Percentiles rank a stretch among this genome's conserved stretches.
Conservation (phyloP, 139 green algal genomes). For the Chlamydomonas incerta region DNA sequence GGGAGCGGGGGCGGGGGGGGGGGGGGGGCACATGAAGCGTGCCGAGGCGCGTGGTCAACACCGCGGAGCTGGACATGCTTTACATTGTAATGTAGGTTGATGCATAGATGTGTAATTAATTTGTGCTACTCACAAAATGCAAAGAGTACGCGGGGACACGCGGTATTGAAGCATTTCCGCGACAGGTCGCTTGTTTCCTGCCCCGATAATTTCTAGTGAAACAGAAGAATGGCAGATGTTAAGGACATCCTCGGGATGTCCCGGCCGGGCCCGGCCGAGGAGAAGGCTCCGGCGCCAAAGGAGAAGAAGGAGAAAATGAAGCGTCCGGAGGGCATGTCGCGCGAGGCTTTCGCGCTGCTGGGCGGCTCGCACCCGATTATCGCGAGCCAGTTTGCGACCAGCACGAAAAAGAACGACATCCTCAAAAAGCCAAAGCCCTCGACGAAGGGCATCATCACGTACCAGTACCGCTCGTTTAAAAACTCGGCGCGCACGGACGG, state of each 20-base stretch:
- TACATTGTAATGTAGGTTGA: too few relatives aligned
- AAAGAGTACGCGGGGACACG: too few relatives aligned
- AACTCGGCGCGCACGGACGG: conserved; percentile 81
- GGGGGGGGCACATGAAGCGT: too few relatives aligned
- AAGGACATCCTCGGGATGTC: conserved; percentile 91
- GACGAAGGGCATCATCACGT: conserved; percentile 64
- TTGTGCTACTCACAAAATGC: too few relatives aligned
- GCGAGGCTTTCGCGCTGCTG: conserved; percentile 92
- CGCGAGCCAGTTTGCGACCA: conserved; percentile 66
- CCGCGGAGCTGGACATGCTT: too few relatives aligned
- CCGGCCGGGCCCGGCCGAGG: conserved; percentile 27
- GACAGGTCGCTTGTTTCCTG: too few relatives aligned
- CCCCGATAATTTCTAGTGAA: neutral
- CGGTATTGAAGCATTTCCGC: too few relatives aligned
- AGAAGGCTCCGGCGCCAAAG: conserved; percentile 43
- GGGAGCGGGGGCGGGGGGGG: too few relatives aligned
- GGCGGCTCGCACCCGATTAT: conserved; percentile 86
- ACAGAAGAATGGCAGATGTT: conserved; percentile 81
- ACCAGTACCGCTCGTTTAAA: conserved; percentile 75
- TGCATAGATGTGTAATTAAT: too few relatives aligned
- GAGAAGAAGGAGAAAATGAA: conserved; percentile 78
- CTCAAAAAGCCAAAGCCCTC: conserved; percentile 59
- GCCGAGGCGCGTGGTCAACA: too few relatives aligned
- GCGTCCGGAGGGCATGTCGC: conserved; percentile 83
- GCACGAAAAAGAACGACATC: conserved; percentile 47